A percentile compares a stretch with the other conserved stretches of the same genome.
phyloP scores from a whole-genome alignment of 2,329 filamentous ascomycete species.

The Epichloe sp. region DNA sequence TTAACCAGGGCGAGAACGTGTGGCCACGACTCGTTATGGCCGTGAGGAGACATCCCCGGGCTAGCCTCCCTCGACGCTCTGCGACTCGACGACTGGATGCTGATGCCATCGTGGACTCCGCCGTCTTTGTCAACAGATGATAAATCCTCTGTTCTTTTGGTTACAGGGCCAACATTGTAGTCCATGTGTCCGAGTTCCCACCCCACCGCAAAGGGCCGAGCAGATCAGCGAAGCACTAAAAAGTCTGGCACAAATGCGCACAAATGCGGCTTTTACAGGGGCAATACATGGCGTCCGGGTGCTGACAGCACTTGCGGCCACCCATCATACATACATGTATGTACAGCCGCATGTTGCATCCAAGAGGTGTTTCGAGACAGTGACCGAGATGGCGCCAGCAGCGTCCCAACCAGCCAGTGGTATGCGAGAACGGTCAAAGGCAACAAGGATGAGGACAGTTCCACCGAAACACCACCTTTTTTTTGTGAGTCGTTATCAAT shows the following conservation, averaged over 20 bases:
- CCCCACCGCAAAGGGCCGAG: too few relatives aligned
- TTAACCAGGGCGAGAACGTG: neutral
- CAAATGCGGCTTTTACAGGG: too few relatives aligned
- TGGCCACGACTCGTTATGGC: slow-evolving; percentile 2
- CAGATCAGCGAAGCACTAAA: too few relatives aligned
- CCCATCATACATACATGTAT: neutral
- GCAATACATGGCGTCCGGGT: too few relatives aligned
- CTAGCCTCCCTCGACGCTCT: neutral
- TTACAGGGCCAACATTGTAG: too few relatives aligned
- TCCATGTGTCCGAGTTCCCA: too few relatives aligned
- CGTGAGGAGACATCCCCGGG: neutral
- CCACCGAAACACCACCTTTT: neutral
- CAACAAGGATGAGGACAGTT: neutral
- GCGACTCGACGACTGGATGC: neutral
- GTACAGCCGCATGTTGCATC: neutral
- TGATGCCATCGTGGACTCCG: neutral
- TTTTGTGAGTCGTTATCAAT: too few relatives aligned
- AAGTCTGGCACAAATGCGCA: too few relatives aligned
- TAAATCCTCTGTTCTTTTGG: neutral
- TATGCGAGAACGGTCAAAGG: neutral
- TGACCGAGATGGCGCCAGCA: too few relatives aligned
- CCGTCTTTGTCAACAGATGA: too few relatives aligned
- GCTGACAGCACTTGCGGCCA: neutral
- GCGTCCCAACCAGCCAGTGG: neutral
- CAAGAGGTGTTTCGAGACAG: too few relatives aligned